Evolutionary conservation across 2,329 filamentous ascomycete species (phyloP).

Genomic region (Colletotrichum agaves): DNA sequence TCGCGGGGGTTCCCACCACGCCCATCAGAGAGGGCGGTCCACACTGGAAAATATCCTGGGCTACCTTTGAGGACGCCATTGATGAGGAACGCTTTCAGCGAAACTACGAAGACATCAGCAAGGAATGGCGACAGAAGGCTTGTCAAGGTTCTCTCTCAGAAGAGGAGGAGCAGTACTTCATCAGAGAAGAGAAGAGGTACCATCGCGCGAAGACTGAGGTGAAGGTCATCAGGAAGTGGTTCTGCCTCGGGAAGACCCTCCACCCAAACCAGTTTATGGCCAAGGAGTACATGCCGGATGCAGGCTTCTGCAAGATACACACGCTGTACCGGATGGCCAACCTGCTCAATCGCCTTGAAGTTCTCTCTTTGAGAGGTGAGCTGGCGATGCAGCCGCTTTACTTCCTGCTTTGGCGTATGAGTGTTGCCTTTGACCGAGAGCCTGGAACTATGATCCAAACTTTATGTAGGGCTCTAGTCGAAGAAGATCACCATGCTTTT

Average conservation of each 20-base stretch:
- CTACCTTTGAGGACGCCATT: constrained; percentile 45
- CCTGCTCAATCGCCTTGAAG: constrained; percentile 46
- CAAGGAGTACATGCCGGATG: constrained; percentile 45
- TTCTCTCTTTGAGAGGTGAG: constrained; percentile 41
- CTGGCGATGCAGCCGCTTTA: constrained; percentile 51
- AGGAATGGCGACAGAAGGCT: background rate
- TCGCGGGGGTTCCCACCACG: constrained; percentile 43
- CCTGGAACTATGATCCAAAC: background rate
- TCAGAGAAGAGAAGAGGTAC: constrained; percentile 24
- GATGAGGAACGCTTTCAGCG: constrained; percentile 37
- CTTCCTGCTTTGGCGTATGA: constrained; percentile 51
- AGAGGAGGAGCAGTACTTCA: background rate
- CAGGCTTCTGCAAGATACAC: constrained; percentile 49
- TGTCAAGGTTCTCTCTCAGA: background rate
- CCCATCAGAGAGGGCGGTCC: constrained; percentile 43
- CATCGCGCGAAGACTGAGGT: constrained; percentile 43
- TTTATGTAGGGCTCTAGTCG: constrained; percentile 9
- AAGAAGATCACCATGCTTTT: constrained; percentile 17
- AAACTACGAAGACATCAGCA: constrained; percentile 16
- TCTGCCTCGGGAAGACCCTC: constrained; percentile 43
- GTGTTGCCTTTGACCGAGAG: constrained; percentile 19
- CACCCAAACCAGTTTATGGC: constrained; percentile 52
- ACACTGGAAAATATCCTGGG: constrained; percentile 48
- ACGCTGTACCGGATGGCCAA: constrained; percentile 49
- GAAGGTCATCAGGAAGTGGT: constrained; percentile 49